A percentile compares a stretch with the other conserved stretches of the same genome.
phyloP scores from a whole-genome alignment of 2,329 filamentous ascomycete genomes.

The Penicillium glabrum region DNA sequence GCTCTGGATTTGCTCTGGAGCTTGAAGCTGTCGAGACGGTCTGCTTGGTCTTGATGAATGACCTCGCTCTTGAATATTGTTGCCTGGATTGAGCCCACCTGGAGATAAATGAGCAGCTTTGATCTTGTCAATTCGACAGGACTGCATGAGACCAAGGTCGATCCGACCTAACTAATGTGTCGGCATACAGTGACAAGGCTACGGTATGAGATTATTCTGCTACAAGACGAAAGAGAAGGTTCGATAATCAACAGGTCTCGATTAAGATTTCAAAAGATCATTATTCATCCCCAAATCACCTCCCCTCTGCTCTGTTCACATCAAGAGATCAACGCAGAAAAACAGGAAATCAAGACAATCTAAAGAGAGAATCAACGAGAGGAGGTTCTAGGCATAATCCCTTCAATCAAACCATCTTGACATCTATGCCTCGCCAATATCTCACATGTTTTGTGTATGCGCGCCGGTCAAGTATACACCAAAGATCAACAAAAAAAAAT shows the following conservation, averaged over 20 bases:
- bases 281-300: neutral
- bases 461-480: slow-evolving; percentile 10
- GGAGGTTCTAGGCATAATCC: neutral
- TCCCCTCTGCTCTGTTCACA: neutral
- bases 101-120: no score
- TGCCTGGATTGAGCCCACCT: no score
- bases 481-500: neutral
- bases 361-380: neutral
- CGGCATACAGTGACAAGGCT: no score
- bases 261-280: neutral
- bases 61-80: no score
- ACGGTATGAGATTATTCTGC: no score
- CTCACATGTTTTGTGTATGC: slow-evolving; percentile 11
- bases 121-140: no score
- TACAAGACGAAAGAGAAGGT: neutral
- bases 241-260: neutral
- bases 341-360: slow-evolving; percentile 1
- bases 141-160: no score
- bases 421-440: slow-evolving; percentile 11
- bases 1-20: neutral
- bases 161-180: no score
- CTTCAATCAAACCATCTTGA: neutral
- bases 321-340: neutral
- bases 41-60: no score
- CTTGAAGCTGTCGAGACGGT: neutral